These are phyloP conservation scores for Myxozyma melibiosi DNA, from an alignment of 805 yeast species.

Conservation along the genomic window DNA sequence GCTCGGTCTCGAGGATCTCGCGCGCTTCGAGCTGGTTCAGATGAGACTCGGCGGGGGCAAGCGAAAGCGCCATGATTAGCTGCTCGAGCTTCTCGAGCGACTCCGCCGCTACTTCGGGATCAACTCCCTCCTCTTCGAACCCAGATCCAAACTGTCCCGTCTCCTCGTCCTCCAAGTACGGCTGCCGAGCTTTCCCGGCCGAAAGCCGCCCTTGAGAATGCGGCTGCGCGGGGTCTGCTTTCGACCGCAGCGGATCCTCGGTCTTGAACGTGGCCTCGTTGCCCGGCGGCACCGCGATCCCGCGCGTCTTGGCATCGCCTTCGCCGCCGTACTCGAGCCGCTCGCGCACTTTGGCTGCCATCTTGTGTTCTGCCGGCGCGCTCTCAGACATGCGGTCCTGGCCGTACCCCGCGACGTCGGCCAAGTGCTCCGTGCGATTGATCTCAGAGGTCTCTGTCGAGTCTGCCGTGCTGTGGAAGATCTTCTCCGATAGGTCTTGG, in stretches of 20 bases:
- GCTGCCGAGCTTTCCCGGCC: no score
- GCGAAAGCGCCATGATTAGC: conserved; percentile 9
- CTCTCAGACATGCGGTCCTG: conserved; percentile 25
- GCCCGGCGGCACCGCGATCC: conserved; percentile 24
- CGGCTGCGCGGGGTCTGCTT: neutral
- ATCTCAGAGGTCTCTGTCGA: neutral
- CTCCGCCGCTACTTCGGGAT: neutral
- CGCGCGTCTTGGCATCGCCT: conserved; percentile 6
- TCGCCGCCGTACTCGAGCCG: conserved; percentile 1
- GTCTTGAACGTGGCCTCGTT: neutral
- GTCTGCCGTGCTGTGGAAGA: neutral
- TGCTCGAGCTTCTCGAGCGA: neutral
- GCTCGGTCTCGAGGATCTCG: conserved; percentile 56
- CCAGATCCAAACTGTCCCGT: neutral
- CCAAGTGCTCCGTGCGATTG: neutral
- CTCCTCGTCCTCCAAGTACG: conserved; percentile 6
- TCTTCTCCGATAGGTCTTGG: neutral
- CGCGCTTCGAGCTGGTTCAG: conserved; percentile 32
- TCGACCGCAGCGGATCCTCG: neutral
- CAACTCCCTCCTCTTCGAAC: neutral
- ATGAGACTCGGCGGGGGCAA: conserved; percentile 22
- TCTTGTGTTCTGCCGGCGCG: conserved; percentile 16
- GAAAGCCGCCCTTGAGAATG: no score
- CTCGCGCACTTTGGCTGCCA: conserved; percentile 13
- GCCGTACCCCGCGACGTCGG: conserved; percentile 27